A percentile compares a stretch with the other conserved stretches of the same genome.
phyloP scores from a whole-genome alignment of 306 rosid genomes.

The Acmispon strigosus region DNA sequence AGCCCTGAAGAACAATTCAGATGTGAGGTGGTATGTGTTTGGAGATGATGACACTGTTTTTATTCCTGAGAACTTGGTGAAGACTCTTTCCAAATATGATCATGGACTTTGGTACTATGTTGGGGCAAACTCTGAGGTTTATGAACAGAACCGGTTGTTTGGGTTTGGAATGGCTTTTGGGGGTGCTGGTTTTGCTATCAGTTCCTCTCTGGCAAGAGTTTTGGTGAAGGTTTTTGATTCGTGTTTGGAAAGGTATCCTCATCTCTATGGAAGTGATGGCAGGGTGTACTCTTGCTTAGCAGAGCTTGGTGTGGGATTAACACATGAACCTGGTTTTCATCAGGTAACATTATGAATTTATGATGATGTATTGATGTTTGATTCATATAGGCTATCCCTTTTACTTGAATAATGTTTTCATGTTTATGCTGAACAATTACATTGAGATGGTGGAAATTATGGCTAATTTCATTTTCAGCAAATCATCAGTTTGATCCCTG shows the following conservation, averaged over 20 bases:
- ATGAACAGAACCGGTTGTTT: slow-evolving; percentile 51
- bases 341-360: slow-evolving; percentile 41
- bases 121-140: slow-evolving; percentile 74
- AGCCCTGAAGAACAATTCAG: slow-evolving; percentile 43
- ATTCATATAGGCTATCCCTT: too few species aligned
- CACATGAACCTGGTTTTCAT: slow-evolving; percentile 85
- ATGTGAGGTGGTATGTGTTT: slow-evolving; percentile 86
- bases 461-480: not conserved
- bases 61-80: slow-evolving; percentile 70
- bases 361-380: too few species aligned
- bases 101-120: slow-evolving; percentile 75
- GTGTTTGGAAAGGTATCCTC: slow-evolving; percentile 71
- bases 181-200: slow-evolving; percentile 89
- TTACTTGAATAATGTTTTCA: too few species aligned
- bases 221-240: slow-evolving; percentile 73
- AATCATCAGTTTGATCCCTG: too few species aligned
- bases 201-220: slow-evolving; percentile 53
- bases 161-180: slow-evolving; percentile 83
- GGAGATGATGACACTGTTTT: slow-evolving; percentile 89
- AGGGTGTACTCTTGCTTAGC: slow-evolving; percentile 70
- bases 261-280: slow-evolving; percentile 85
- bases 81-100: slow-evolving; percentile 81
- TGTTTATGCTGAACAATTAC: not conserved
- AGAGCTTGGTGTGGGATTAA: slow-evolving; percentile 82
- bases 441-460: not conserved